Evolutionary conservation across 768 basidiomycete species (phyloP), one percentile per base, ranked within the genome.

Genomic region (Kwoniella shandongensis): DNA sequence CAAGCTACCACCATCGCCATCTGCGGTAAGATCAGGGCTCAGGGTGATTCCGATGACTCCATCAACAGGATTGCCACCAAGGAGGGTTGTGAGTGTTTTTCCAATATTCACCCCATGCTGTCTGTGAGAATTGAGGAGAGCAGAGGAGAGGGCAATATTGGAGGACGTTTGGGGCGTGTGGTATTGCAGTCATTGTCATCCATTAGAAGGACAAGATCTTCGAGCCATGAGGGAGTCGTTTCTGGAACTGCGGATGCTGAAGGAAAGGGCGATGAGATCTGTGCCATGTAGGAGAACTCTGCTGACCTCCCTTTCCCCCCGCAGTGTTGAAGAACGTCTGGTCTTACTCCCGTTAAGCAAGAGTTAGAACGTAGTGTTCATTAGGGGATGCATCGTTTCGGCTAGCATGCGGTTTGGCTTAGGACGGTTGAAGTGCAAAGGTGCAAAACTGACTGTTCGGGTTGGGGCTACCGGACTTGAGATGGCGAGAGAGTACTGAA

Each of bases 21-120:
- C 54, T 91, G 86, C 77, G 96, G 96, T 46, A 86, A 87, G 74
- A 91, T 99, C 69, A 84, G 96, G 71, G 88, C 91, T 64, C 87
- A 88, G 78, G 94, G 91, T 71, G 94, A 99, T 84, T 84, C 88
- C 63, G 96, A 99, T 73, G 96, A 97, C 78, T 89, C 90, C 44
- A 77, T 98, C 75, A 99, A 99, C 85, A 84, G 92, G 76, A 81
- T 98, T 78, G 92, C 93, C 59, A 96, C 93, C 62, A 86, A 86
- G 80, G 90, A 88, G 64, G 96, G 96, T 65, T 79, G 96, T 99
- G 79, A 83, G 96, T 79, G 35, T 84, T 49, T 57, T 35, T 51
- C 22, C 27, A 11, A 6, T 11, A 11, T 30, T 32, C 47, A 38
- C 46, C 32, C 29, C 8, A 15, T 48, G 13, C 25, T 26, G 4